These are phyloP conservation scores for Penicillium sp. DNA, from an alignment of 2,329 filamentous ascomycete genomes.

Conservation along the genomic window DNA sequence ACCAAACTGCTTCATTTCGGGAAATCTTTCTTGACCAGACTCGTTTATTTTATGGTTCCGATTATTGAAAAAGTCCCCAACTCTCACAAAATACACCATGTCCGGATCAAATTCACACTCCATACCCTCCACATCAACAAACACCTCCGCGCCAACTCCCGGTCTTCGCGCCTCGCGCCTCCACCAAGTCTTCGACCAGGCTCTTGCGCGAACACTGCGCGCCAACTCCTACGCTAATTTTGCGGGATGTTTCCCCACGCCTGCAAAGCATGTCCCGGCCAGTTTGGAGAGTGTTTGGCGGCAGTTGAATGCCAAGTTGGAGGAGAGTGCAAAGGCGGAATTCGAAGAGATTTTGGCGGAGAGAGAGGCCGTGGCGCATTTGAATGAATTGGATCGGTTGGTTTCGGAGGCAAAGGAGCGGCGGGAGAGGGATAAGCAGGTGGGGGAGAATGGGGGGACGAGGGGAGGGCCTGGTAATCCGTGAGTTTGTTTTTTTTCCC, in stretches of 20 bases:
- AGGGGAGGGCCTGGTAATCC: constrained; percentile 34
- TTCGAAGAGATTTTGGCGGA: constrained; percentile 57
- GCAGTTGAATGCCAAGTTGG: constrained; percentile 54
- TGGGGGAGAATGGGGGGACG: constrained; percentile 29
- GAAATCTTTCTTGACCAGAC: too few relatives aligned
- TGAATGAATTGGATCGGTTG: constrained; percentile 57
- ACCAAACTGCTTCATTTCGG: too few relatives aligned
- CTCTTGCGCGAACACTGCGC: constrained; percentile 54
- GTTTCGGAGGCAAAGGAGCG: constrained; percentile 53
- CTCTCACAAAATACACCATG: constrained; percentile 10
- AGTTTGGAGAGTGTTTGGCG: constrained; percentile 52
- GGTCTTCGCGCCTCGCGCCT: constrained; percentile 56
- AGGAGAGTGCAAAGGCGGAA: constrained; percentile 52
- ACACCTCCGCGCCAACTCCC: constrained; percentile 46
- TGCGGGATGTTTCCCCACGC: constrained; percentile 58
- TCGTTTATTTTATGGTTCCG: too few relatives aligned
- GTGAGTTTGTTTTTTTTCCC: constrained; percentile 34
- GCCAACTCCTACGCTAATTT: constrained; percentile 58
- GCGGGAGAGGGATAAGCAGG: constrained; percentile 37
- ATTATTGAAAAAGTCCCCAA: neutral
- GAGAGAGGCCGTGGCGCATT: constrained; percentile 49
- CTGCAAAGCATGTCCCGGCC: constrained; percentile 52
- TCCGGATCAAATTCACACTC: constrained; percentile 14
- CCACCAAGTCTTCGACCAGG: constrained; percentile 55
- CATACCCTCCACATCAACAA: constrained; percentile 10